Evolutionary conservation across 495 filamentous ascomycete species (phyloP), one percentile per base, ranked within the genome.

Genomic region (Talaromyces wortmannii): DNA sequence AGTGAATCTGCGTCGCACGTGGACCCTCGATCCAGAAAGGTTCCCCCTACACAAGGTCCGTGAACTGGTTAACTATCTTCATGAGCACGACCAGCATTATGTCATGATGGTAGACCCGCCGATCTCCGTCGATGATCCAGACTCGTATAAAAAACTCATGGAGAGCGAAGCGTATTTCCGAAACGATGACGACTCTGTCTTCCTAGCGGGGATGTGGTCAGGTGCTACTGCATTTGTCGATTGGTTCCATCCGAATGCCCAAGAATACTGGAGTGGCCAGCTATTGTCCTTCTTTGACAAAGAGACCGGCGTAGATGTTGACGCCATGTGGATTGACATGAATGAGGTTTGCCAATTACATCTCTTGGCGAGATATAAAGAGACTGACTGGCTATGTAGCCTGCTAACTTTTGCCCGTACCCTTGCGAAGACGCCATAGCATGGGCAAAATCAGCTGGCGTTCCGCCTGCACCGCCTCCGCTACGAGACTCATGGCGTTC

Each of bases 331-430:
- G 63, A 65, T 65, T 30, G 63, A 65, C 47, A 65, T 65, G 63
- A 65, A 62, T 44, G 63, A 65, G 49, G 55, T 59, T 7, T 46
- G 42, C 17, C 4, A 5, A 3, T 18, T 5, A 17, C 16, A 40
- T 10, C 0, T n/a, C 18, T 29, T 8, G 7, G 17, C 10, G 7
- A 30, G 11, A 2, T n/a, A 30, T 18, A 29, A 42, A 40, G 4
- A 23, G n/a, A 12, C 4, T 10, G n/a, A 50, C 30, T 6, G 3
- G 2, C 29, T 46, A 48, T 54, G 17, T 43, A 53, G 30, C 63
- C 63, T 0, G 66, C 79, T 31, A 84, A 81, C 64, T 88, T 90
- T 53, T 94, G 90, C 66, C 65, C 74, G 17, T 92, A 83, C 62
- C 89, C 90, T 8, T 95, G 91, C 67, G 63, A 66, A 17, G 71